A percentile compares a stretch with the other conserved stretches of the same genome.
Conservation (phyloP, 257 asterid species). For the Solanum ossicruentum region DNA sequence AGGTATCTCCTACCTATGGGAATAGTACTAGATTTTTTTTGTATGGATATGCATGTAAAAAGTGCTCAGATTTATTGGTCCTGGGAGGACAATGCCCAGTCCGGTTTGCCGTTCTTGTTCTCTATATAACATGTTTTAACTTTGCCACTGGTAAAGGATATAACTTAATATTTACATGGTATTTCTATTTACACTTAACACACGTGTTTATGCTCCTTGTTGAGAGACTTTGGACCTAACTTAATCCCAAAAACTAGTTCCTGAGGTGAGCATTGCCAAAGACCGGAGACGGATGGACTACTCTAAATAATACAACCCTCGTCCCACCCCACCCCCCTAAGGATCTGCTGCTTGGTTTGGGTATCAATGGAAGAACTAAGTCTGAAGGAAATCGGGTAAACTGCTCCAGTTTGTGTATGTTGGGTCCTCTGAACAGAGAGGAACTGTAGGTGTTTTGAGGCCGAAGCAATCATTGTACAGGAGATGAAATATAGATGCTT, state of each 20-base stretch:
- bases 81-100: background rate
- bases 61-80: background rate
- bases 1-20: constrained; percentile 27
- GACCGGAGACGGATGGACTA: background rate
- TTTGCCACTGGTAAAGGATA: background rate
- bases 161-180: background rate
- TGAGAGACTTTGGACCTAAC: background rate
- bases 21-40: background rate
- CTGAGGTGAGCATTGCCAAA: background rate
- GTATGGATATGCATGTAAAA: background rate
- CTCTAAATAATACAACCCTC: background rate
- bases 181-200: background rate
- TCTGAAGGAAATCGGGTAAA: background rate
- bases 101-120: background rate
- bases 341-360: background rate
- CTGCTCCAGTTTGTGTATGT: background rate
- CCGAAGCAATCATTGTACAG: background rate
- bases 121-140: background rate
- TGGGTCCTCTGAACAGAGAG: background rate
- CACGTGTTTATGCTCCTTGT: background rate
- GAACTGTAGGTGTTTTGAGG: background rate
- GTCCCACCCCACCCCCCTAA: background rate
- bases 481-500: background rate
- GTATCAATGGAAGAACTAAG: background rate
- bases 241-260: background rate